These are phyloP conservation scores for Meyerozyma athensensis DNA, from an alignment of 1,139 yeast genomes.

Conservation along the genomic window DNA sequence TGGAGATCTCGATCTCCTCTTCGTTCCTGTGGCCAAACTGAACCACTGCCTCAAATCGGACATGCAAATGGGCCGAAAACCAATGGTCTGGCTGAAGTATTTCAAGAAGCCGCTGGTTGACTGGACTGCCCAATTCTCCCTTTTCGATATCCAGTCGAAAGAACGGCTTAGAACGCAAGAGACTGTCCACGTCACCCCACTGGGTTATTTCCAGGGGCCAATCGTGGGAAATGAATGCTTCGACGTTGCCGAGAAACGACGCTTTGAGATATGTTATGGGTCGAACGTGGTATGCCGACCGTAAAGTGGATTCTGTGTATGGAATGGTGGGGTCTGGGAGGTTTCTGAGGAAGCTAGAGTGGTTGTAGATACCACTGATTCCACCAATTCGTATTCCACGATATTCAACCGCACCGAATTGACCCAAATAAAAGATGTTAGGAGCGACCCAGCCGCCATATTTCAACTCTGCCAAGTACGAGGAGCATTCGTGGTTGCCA, in stretches of 20 bases:
- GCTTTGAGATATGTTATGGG: conserved; percentile 59
- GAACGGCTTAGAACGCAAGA: conserved; percentile 60
- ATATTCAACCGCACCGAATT: conserved; percentile 67
- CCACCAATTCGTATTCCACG: conserved; percentile 77
- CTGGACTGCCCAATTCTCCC: conserved; percentile 70
- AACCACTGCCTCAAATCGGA: conserved; percentile 55
- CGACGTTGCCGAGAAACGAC: conserved; percentile 33
- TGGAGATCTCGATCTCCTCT: conserved; percentile 4
- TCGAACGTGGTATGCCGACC: conserved; percentile 73
- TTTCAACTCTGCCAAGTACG: conserved; percentile 66
- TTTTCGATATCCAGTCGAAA: conserved; percentile 59
- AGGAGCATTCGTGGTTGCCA: conserved; percentile 92
- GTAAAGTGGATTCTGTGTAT: conserved; percentile 36
- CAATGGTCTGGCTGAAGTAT: conserved; percentile 62
- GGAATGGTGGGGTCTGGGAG: conserved; percentile 32
- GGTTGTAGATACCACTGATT: conserved; percentile 76
- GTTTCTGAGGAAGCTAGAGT: conserved; percentile 23
- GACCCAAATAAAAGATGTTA: conserved; percentile 84
- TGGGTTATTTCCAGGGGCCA: conserved; percentile 87
- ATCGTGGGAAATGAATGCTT: conserved; percentile 74
- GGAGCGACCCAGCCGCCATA: conserved; percentile 96
- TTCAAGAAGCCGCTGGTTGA: conserved; percentile 53
- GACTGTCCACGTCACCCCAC: conserved; percentile 48
- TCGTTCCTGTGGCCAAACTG: conserved; percentile 8
- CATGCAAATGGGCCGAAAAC: conserved; percentile 92